Conservation (phyloP, 2,329 filamentous ascomycete genomes). For the Beauveria sp. region DNA sequence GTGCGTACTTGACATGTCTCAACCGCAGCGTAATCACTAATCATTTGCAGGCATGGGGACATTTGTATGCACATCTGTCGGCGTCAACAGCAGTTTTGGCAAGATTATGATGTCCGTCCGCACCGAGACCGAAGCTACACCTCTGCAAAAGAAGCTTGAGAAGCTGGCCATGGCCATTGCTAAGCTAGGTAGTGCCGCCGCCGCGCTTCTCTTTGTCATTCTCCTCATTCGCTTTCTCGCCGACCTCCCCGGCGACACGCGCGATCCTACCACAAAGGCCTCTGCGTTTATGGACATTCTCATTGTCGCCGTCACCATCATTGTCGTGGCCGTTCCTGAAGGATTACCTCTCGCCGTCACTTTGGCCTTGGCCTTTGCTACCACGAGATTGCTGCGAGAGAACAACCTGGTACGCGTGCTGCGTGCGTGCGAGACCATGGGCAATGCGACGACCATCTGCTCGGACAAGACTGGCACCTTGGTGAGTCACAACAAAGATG, state of each 20-base stretch:
- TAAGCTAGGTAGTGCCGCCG: slow-evolving; percentile 53
- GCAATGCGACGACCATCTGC: slow-evolving; percentile 66
- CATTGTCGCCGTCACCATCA: slow-evolving; percentile 57
- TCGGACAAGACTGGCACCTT: slow-evolving; percentile 48
- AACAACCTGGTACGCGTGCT: slow-evolving; percentile 62
- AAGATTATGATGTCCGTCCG: slow-evolving; percentile 49
- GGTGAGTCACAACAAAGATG: not conserved
- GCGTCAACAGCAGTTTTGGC: slow-evolving; percentile 45
- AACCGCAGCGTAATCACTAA: not conserved
- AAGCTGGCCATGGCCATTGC: slow-evolving; percentile 26
- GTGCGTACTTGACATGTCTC: slow-evolving; percentile 15
- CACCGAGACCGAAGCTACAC: slow-evolving; percentile 43
- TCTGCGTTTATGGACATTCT: slow-evolving; percentile 54
- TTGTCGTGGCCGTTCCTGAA: slow-evolving; percentile 61
- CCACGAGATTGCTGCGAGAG: slow-evolving; percentile 61
- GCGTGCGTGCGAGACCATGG: slow-evolving; percentile 65
- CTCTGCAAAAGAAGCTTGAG: slow-evolving; percentile 46
- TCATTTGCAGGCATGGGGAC: slow-evolving; percentile 35
- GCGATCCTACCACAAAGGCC: slow-evolving; percentile 46
- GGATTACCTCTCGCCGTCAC: slow-evolving; percentile 61
- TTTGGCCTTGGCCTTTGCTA: slow-evolving; percentile 60
- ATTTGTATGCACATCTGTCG: slow-evolving; percentile 48
- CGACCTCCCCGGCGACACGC: slow-evolving; percentile 43
- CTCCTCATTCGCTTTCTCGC: slow-evolving; percentile 71
- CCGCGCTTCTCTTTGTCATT: slow-evolving; percentile 66